Base-by-base conservation (phyloP, 306 rosid genomes). In the Purshia tridentata region DNA sequence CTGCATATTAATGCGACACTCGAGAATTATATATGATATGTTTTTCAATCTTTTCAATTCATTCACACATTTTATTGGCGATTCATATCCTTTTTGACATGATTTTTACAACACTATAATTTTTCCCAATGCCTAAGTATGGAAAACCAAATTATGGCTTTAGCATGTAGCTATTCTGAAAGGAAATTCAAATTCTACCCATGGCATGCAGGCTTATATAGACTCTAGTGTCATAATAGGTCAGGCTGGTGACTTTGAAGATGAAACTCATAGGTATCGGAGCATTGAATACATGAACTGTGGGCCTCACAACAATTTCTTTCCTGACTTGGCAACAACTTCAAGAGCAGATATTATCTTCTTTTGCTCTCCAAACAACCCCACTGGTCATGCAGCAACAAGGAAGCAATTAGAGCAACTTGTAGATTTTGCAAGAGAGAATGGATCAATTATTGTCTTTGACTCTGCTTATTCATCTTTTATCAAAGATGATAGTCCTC, bases 341-440 rank as follows among this genome's bases (percentile, higher is more conserved):
- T 64, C 91, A 14, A 80, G 87, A 69, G 55, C 89, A 65, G 89
- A 90, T 13, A 69, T 86, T 9, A 85, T 90, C 8, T 91, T 91
- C 79, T 88, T 91, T 76, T 91, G 97, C 82, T 91, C 97, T 8
- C 97, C 94, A 49, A 88, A 91, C 87, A 91, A 91, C 80, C 97
- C 94, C 16, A 91, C 97, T 48, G 94, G 97, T 35, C 85, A 88
- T 67, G 88, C 83, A 8, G 97, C 97, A 76, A 85, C 97, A 54
- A 78, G 86, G 85, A 81, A 85, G 75, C 92, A 91, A 76, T 69
- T 81, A 41, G 65, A 63, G 53, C 68, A 84, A 52, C 91, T 88
- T 67, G 91, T 90, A 22, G 66, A 82, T 44, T 90, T 90, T 74
- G 91, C 96, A 46, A 88, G 81, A 67, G 73, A 67, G 12, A 90